Conservation (phyloP, 2,329 filamentous ascomycete genomes). For the Pyrenochaeta sp. region DNA sequence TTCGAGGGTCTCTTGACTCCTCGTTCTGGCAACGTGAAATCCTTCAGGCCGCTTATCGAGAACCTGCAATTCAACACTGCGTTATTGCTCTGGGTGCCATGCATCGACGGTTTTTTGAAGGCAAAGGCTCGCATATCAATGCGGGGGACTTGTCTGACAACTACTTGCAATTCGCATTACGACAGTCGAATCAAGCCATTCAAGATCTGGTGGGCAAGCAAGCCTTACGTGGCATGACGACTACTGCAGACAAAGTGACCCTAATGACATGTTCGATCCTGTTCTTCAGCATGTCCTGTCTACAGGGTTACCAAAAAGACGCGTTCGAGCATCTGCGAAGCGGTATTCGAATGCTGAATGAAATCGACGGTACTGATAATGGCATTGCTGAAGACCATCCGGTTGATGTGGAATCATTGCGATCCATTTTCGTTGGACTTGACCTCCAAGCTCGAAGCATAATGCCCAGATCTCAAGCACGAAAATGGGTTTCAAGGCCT, state of each 20-base stretch:
- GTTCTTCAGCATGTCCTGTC: conserved; percentile 42
- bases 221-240: background rate
- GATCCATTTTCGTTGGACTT: conserved; percentile 40
- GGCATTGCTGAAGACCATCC: conserved; percentile 22
- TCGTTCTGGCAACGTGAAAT: conserved; percentile 44
- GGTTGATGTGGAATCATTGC: conserved; percentile 36
- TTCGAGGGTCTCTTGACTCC: conserved; percentile 41
- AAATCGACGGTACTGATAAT: conserved; percentile 31
- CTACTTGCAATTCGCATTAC: conserved; percentile 40
- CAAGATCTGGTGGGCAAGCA: conserved; percentile 28
- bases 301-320: conserved; percentile 41
- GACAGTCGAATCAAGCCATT: conserved; percentile 43
- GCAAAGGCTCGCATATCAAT: conserved; percentile 26
- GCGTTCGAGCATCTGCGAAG: conserved; percentile 42
- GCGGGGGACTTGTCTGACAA: conserved; percentile 32
- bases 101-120: conserved; percentile 41
- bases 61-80: conserved; percentile 41
- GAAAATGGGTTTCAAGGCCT: conserved; percentile 35
- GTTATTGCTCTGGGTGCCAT: conserved; percentile 43
- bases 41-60: conserved; percentile 42
- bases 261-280: conserved; percentile 43
- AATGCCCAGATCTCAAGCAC: conserved; percentile 28
- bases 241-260: conserved; percentile 33
- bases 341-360: conserved; percentile 41
- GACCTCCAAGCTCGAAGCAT: conserved; percentile 42